Conservation (phyloP, 139 green algal genomes). For the Chlorella sp. region DNA sequence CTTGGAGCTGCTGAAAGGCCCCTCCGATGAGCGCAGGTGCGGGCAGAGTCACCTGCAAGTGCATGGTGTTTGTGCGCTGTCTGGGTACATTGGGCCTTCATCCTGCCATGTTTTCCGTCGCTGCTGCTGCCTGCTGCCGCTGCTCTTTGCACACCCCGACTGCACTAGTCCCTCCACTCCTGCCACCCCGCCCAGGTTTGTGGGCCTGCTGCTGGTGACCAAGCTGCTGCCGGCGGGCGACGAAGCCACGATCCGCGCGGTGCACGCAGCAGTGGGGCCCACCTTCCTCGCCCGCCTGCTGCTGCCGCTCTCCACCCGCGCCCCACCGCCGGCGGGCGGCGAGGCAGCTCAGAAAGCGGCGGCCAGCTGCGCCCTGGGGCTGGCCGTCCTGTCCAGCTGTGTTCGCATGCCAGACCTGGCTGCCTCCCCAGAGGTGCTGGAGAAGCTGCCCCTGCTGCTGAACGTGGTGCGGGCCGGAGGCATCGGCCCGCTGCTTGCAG, state of each 20-base stretch:
- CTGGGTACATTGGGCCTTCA: background rate
- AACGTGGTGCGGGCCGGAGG: constrained; percentile 51
- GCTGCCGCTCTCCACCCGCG: constrained; percentile 54
- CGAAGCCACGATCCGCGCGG: constrained; percentile 11
- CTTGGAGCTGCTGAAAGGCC: constrained; percentile 31
- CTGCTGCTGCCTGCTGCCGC: background rate
- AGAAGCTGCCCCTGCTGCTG: constrained; percentile 55
- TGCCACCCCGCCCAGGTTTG: constrained; percentile 58
- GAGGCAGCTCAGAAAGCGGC: constrained; percentile 27
- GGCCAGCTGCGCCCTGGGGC: constrained; percentile 40
- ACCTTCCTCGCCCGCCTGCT: constrained; percentile 71
- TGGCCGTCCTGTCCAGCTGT: constrained; percentile 58
- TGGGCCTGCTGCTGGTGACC: constrained; percentile 78
- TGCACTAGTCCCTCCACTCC: background rate
- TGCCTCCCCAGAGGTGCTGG: constrained; percentile 32
- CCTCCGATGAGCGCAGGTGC: constrained; percentile 40
- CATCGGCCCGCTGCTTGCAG: constrained; percentile 25
- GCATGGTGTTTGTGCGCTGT: background rate
- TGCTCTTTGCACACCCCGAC: background rate
- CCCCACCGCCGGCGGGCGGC: background rate
- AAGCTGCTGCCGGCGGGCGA: constrained; percentile 62
- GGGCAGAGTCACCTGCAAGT: background rate
- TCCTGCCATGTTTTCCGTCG: background rate
- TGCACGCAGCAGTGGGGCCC: constrained; percentile 64
- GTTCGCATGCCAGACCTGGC: constrained; percentile 59